These are phyloP conservation scores for Conringia planisiliqua DNA, from an alignment of 345 rosid genomes.

Conservation along the genomic window DNA sequence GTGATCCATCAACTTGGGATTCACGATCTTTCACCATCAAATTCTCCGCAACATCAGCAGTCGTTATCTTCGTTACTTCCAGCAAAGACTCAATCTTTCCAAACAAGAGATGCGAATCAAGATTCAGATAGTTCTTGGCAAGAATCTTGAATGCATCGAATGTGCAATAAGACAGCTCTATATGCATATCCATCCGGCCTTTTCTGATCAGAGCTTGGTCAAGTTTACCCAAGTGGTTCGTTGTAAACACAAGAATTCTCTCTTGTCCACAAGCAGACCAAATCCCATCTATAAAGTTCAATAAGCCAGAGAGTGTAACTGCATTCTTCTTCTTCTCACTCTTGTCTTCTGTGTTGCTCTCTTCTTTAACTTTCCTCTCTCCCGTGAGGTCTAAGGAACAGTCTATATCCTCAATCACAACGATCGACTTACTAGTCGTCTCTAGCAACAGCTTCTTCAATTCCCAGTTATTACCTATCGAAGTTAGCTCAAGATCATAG, in stretches of 20 bases:
- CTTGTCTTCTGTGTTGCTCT: background rate
- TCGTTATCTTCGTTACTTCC: conserved; percentile 34
- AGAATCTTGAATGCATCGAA: conserved; percentile 43
- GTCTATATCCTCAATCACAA: conserved; percentile 46
- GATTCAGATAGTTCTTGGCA: conserved; percentile 40
- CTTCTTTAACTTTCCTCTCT: conserved; percentile 20
- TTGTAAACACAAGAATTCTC: conserved; percentile 40
- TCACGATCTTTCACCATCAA: conserved; percentile 38
- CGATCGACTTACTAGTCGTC: conserved; percentile 37
- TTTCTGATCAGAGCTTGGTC: conserved; percentile 45
- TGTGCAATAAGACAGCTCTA: conserved; percentile 43
- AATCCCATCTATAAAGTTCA: conserved; percentile 47
- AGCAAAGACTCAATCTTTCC: conserved; percentile 25
- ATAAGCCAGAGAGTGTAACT: conserved; percentile 42
- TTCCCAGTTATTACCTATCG: conserved; percentile 34
- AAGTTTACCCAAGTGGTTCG: conserved; percentile 38
- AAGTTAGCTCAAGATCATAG: conserved; percentile 40
- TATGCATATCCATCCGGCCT: conserved; percentile 48
- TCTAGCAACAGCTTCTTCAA: conserved; percentile 35
- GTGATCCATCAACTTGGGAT: conserved; percentile 21
- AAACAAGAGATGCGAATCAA: conserved; percentile 36
- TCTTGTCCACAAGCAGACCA: conserved; percentile 48
- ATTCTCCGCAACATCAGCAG: conserved; percentile 45
- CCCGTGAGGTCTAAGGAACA: conserved; percentile 45
- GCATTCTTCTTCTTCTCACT: background rate